phyloP scores from a whole-genome alignment of 768 basidiomycete species.

The Termitomyces sp. region DNA sequence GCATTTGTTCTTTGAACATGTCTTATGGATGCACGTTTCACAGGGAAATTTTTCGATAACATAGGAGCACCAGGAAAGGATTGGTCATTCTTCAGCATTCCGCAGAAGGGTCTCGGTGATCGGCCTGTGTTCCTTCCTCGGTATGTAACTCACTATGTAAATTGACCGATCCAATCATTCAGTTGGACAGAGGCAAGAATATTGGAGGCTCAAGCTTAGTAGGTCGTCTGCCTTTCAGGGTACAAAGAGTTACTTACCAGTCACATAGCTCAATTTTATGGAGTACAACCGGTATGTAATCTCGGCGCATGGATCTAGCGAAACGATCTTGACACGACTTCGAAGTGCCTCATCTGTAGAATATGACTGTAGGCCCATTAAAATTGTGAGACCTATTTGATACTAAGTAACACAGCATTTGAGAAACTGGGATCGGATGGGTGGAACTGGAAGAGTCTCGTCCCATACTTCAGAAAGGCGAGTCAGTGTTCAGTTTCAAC shows the following conservation, averaged over 20 bases:
- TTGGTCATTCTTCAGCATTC: not conserved
- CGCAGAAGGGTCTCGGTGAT: not conserved
- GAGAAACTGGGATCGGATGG: not conserved
- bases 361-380: not conserved
- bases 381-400: not conserved
- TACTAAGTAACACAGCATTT: not conserved
- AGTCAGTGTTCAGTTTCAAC: not conserved
- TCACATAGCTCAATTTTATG: not conserved
- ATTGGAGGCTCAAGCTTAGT: constrained; percentile 2
- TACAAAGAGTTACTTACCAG: not conserved
- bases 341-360: not conserved
- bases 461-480: constrained; percentile 7
- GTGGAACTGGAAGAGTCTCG: constrained; percentile 4
- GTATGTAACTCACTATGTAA: not conserved
- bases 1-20: not conserved
- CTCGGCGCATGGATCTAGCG: too few relatives aligned
- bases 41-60: not conserved
- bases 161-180: not conserved
- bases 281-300: constrained; percentile 1
- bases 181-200: not conserved
- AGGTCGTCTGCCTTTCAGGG: not conserved
- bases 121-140: not conserved
- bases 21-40: not conserved
- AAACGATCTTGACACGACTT: too few relatives aligned
- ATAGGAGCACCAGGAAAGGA: not conserved